Base-by-base conservation (phyloP, 2,329 filamentous ascomycete species). In the Ophiocordyceps robertsii region DNA sequence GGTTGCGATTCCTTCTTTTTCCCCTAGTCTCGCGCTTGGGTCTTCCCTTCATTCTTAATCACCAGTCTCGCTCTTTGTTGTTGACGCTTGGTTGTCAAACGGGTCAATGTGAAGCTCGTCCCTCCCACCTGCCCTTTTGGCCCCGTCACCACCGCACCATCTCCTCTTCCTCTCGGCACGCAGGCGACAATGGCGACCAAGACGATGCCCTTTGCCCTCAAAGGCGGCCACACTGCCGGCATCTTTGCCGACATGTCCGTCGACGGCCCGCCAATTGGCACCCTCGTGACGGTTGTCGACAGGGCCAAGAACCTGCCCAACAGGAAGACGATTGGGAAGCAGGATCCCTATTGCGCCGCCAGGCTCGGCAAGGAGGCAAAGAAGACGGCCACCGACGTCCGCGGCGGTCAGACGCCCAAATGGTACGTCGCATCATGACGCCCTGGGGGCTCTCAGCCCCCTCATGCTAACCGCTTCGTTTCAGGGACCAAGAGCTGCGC, bases 301-400 rank as follows among this genome's bases (percentile, higher is more conserved):
- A 77, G 89, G 52, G 92, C 89, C 41, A 96, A 95, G 75, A 98
- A 98, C 61, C 68, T 98, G 52, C 92, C 92, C 40, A 98, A 98
- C 65, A 71, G 88, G 53, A 94, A 94, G 69, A 92, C 88, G 6
- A 95, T 98, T 70, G 92, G 92, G 43, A 98, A 98, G 66, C 92
- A 98, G 67, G 89, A 96, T 59, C 90, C 92, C 0, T 98, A 96
- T 63, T 95, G 89, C 64, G 92, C 92, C 32, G 89, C 88, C 29
- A 75, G 92, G 42, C 67, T 98, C 38, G 92, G 90, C 30, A 98
- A 98, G 63, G 89, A 96, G 64, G 92, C 92, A 39, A 94, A 93
- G 69, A 95, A 95, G 72, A 98, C 92, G 3, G 82, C 83, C 35
- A 95, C 90, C 5, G 92, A 98, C 63, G 80, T 90, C 53, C 76